These are phyloP conservation scores for Exidia glandulosa DNA, from an alignment of 768 basidiomycete genomes.

Conservation along the genomic window DNA sequence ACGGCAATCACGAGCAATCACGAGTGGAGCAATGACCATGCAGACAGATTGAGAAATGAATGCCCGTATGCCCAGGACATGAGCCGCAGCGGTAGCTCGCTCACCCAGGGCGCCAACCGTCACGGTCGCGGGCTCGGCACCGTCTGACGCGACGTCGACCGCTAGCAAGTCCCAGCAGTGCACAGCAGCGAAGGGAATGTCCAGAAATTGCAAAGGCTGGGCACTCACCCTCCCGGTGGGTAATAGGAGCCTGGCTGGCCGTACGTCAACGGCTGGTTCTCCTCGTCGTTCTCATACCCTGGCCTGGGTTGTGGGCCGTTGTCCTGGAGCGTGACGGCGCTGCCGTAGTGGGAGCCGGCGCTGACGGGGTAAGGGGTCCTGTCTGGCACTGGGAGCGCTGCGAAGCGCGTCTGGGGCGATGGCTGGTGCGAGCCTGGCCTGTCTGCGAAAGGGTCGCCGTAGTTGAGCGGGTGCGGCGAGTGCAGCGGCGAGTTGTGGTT, in stretches of 20 bases:
- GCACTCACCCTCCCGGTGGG: slow-evolving; percentile 52
- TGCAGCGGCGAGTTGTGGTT: too few relatives aligned
- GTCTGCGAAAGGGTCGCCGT: slow-evolving; percentile 66
- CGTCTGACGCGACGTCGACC: too few relatives aligned
- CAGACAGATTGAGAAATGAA: too few relatives aligned
- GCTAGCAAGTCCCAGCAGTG: neutral
- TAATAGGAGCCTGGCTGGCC: slow-evolving; percentile 56
- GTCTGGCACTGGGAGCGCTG: slow-evolving; percentile 24
- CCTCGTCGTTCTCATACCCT: slow-evolving; percentile 59
- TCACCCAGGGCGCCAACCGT: too few relatives aligned
- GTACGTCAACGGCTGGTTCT: slow-evolving; percentile 65
- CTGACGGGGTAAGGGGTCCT: slow-evolving; percentile 33
- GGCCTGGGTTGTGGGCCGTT: slow-evolving; percentile 31
- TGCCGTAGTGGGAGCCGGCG: slow-evolving; percentile 14
- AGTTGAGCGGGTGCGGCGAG: slow-evolving; percentile 6
- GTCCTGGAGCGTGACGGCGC: slow-evolving; percentile 42
- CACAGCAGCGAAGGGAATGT: neutral
- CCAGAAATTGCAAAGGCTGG: slow-evolving; percentile 2
- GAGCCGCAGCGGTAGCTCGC: too few relatives aligned
- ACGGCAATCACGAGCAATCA: too few relatives aligned
- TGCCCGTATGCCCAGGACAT: too few relatives aligned
- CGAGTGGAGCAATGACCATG: too few relatives aligned
- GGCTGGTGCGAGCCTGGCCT: slow-evolving; percentile 53
- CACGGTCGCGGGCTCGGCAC: too few relatives aligned
- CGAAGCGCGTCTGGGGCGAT: slow-evolving; percentile 24